Percentiles rank a stretch among this genome's conserved stretches.
Conservation (phyloP, 495 filamentous ascomycete genomes). For the Neurospora hispaniola region DNA sequence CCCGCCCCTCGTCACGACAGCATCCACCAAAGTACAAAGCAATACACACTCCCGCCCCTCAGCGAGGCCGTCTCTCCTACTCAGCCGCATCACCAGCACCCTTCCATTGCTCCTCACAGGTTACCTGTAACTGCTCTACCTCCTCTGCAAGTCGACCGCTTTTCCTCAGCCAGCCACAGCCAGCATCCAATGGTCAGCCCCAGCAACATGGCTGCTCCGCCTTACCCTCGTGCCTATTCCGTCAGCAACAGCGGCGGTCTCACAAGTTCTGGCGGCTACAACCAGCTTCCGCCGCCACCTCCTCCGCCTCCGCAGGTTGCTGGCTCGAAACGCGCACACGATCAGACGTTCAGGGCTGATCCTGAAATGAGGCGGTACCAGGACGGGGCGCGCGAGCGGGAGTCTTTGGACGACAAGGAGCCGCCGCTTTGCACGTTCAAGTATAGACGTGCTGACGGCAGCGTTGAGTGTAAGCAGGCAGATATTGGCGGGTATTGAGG, state of each 20-base stretch:
- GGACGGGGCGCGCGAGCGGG: conserved; percentile 19
- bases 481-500: neutral
- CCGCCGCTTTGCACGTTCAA: neutral
- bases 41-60: conserved; percentile 5
- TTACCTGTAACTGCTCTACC: conserved; percentile 4
- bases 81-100: conserved; percentile 1
- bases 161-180: neutral
- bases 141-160: conserved; percentile 10
- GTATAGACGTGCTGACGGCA: conserved; percentile 17
- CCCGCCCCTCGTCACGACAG: conserved; percentile 19
- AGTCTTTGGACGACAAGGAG: conserved; percentile 8
- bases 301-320: conserved; percentile 12
- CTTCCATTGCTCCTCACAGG: conserved; percentile 1
- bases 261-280: conserved; percentile 7
- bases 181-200: conserved; percentile 10
- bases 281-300: conserved; percentile 3
- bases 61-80: conserved; percentile 9
- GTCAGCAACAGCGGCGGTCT: conserved; percentile 4
- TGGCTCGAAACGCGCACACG: conserved; percentile 21
- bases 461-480: neutral
- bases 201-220: neutral
- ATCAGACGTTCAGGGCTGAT: conserved; percentile 14
- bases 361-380: conserved; percentile 10
- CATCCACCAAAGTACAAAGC: conserved; percentile 2
- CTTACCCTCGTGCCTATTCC: neutral